phyloP scores from a whole-genome alignment of 2,329 filamentous ascomycete species.

The Fusarium armeniacum region DNA sequence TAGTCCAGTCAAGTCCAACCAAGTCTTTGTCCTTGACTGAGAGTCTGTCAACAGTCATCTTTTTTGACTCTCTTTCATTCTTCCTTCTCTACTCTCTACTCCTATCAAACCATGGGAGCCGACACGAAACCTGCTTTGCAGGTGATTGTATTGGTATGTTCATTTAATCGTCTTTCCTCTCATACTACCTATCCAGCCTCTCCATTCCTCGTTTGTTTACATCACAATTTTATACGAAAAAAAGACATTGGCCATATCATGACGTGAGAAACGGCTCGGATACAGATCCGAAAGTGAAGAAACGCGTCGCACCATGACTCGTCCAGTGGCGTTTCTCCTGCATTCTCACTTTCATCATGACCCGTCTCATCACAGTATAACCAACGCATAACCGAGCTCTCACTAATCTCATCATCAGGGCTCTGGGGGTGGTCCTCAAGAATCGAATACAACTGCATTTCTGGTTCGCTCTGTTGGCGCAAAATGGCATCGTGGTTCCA shows the following conservation, averaged over 20 bases:
- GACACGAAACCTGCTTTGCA: slow-evolving; percentile 70
- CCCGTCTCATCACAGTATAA: slow-evolving; percentile 12
- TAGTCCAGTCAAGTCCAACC: not conserved
- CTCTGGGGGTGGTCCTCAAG: slow-evolving; percentile 87
- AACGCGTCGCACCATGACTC: slow-evolving; percentile 15
- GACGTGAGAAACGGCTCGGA: slow-evolving; percentile 15
- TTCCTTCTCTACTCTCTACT: slow-evolving; percentile 14
- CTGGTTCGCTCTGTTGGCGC: slow-evolving; percentile 85
- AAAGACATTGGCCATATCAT: slow-evolving; percentile 1
- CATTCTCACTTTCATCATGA: not conserved
- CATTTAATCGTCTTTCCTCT: not conserved
- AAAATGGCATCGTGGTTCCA: slow-evolving; percentile 84
- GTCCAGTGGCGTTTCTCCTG: slow-evolving; percentile 22
- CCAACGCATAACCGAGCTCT: slow-evolving; percentile 3
- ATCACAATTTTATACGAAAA: slow-evolving; percentile 14
- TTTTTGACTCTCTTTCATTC: slow-evolving; percentile 2
- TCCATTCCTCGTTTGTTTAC: slow-evolving; percentile 27
- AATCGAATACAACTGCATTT: slow-evolving; percentile 91
- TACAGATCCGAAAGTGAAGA: slow-evolving; percentile 12
- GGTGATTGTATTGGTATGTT: slow-evolving; percentile 80
- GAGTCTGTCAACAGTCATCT: slow-evolving; percentile 29
- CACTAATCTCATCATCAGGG: slow-evolving; percentile 68
- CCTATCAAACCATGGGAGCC: slow-evolving; percentile 41
- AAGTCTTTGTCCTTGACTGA: slow-evolving; percentile 7
- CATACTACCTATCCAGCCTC: slow-evolving; percentile 1